Percentiles rank a stretch among this genome's conserved stretches.
Conservation (phyloP, 106 monocot species). For the Apostasia ramifera region DNA sequence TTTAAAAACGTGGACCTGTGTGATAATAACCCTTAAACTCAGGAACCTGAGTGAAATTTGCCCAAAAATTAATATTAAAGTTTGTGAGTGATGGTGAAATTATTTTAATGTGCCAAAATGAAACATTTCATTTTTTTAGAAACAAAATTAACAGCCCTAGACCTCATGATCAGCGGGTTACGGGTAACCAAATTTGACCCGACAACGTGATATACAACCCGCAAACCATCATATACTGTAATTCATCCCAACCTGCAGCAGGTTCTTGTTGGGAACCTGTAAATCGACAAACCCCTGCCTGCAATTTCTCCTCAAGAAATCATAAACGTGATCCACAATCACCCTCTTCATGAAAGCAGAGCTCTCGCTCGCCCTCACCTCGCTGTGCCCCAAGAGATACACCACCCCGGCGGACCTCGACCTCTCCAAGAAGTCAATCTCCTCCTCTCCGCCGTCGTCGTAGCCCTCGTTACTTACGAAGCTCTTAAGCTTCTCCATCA, state of each 20-base stretch:
- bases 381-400: slow-evolving; percentile 37
- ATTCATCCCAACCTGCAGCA: slow-evolving; percentile 44
- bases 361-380: slow-evolving; percentile 40
- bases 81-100: no score
- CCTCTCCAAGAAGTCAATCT: slow-evolving; percentile 28
- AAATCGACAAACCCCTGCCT: slow-evolving; percentile 38
- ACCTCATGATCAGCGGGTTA: no score
- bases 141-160: no score
- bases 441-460: slow-evolving; percentile 20
- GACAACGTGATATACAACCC: no score
- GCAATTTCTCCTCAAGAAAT: slow-evolving; percentile 53
- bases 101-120: no score
- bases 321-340: slow-evolving; percentile 33
- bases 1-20: no score
- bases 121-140: no score
- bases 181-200: no score
- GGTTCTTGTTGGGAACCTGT: slow-evolving; percentile 48
- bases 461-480: slow-evolving; percentile 21
- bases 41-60: no score
- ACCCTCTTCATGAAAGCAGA: slow-evolving; percentile 42
- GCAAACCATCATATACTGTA: slow-evolving; percentile 16
- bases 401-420: slow-evolving; percentile 28
- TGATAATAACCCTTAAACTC: no score
- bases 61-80: no score
- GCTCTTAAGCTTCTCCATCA: slow-evolving; percentile 32